Conservation (phyloP, 1,284 basidiomycete species). For the Sporisorium graminicola region DNA sequence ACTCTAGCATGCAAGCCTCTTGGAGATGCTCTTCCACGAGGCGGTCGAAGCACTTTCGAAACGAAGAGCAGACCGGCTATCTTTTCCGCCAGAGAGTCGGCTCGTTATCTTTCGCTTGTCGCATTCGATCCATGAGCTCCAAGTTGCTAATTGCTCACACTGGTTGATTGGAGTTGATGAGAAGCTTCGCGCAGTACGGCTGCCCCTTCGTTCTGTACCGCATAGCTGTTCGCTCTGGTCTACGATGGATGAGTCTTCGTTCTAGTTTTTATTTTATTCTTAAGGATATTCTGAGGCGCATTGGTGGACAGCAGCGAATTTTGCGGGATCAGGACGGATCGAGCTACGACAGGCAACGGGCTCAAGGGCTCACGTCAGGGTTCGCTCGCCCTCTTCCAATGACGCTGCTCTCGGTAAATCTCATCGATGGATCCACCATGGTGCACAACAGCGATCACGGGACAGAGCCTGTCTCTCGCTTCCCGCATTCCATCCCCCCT, state of each 20-base stretch:
- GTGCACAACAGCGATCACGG: conserved; percentile 11
- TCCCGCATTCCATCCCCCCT: conserved; percentile 13
- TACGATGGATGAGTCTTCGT: too few species aligned
- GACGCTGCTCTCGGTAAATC: conserved; percentile 11
- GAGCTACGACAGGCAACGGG: conserved; percentile 12
- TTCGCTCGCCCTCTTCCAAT: conserved; percentile 15
- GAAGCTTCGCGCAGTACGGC: too few species aligned
- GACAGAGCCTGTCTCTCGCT: conserved; percentile 10
- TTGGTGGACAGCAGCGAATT: conserved; percentile 6
- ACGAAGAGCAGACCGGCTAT: background rate
- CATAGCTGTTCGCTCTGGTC: too few species aligned
- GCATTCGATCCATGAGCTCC: background rate
- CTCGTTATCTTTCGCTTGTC: background rate
- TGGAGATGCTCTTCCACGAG: background rate
- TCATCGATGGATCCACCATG: background rate
- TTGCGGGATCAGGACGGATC: conserved; percentile 8
- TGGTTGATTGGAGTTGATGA: too few species aligned
- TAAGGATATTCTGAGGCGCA: background rate
- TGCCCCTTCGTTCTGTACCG: too few species aligned
- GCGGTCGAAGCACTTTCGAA: background rate
- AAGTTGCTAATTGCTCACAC: too few species aligned
- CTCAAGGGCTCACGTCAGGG: conserved; percentile 47
- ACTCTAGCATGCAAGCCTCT: background rate
- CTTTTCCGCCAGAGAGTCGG: background rate
- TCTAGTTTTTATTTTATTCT: too few species aligned